Percentiles rank a stretch among this genome's conserved stretches.
Conservation (phyloP, 2,329 filamentous ascomycete genomes). For the Ophiosphaerella herpotricha region DNA sequence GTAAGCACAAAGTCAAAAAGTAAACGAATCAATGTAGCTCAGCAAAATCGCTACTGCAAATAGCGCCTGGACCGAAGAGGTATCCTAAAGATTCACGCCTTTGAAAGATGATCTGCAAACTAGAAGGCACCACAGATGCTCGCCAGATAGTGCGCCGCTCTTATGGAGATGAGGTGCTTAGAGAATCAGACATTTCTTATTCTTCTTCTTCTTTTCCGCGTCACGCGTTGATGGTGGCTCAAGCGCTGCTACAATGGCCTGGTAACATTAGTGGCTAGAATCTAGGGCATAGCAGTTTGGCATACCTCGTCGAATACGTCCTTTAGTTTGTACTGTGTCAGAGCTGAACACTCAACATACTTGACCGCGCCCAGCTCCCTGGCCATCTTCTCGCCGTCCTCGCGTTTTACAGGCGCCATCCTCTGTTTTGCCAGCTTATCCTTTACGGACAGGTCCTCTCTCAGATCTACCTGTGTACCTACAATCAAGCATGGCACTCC, state of each 20-base stretch:
- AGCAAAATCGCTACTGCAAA: conserved; percentile 45
- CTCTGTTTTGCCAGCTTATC: conserved; percentile 96
- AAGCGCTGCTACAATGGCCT: conserved; percentile 95
- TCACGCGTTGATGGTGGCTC: conserved; percentile 79
- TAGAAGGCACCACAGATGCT: conserved; percentile 26
- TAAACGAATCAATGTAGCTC: conserved; percentile 12
- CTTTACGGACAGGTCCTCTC: conserved; percentile 82
- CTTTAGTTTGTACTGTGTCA: conserved; percentile 98
- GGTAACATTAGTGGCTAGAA: conserved; percentile 10
- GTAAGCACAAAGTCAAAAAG: conserved; percentile 27
- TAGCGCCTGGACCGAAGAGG: conserved; percentile 46
- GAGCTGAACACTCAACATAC: conserved; percentile 97
- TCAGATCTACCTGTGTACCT: conserved; percentile 94
- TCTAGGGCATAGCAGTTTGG: not conserved
- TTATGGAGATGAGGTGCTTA: conserved; percentile 19
- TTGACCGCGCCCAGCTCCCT: conserved; percentile 97
- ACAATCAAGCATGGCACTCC: conserved; percentile 98
- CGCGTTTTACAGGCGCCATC: conserved; percentile 89
- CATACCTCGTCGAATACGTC: conserved; percentile 98
- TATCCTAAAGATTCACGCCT: conserved; percentile 47
- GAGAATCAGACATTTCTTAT: conserved; percentile 44
- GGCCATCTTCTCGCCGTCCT: conserved; percentile 94
- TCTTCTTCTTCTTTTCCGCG: conserved; percentile 56
- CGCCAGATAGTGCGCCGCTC: conserved; percentile 6
- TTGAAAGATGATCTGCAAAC: conserved; percentile 37